Percentiles rank a stretch among this genome's conserved stretches.
Evolutionary conservation across 176 grass and related monocot genomes (phyloP).

Genomic region (Avena insularis): DNA sequence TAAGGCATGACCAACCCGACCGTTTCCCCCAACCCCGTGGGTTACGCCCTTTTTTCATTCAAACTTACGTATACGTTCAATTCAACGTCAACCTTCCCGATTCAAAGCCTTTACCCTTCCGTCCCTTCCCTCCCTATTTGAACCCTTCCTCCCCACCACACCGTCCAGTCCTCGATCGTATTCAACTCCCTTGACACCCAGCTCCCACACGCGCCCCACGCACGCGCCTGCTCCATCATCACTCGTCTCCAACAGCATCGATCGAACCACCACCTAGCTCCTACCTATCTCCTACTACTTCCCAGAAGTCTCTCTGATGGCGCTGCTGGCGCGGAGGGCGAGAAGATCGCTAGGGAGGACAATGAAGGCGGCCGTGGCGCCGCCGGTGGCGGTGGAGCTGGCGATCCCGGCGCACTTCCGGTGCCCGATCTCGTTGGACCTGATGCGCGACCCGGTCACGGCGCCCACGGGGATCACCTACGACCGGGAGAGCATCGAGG

Average conservation of each 20-base stretch:
- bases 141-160: constrained; percentile 53
- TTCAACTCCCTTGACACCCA: constrained; percentile 45
- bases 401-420: constrained; percentile 72
- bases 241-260: background rate
- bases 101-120: constrained; percentile 60
- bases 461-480: constrained; percentile 85
- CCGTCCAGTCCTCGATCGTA: constrained; percentile 24
- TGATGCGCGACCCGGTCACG: constrained; percentile 86
- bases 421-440: constrained; percentile 88
- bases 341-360: constrained; percentile 15
- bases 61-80: constrained; percentile 57
- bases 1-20: constrained; percentile 41
- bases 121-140: constrained; percentile 60
- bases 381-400: constrained; percentile 41
- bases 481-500: constrained; percentile 85
- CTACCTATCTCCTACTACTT: background rate
- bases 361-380: background rate
- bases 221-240: background rate
- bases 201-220: constrained; percentile 2
- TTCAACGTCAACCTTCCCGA: constrained; percentile 65
- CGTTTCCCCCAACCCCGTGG: constrained; percentile 44
- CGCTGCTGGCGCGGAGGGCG: constrained; percentile 48
- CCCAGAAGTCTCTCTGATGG: constrained; percentile 13
- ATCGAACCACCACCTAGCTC: constrained; percentile 13
- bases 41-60: constrained; percentile 37